phyloP scores from a whole-genome alignment of 345 rosid species.

The Psidium friedrichsthalianum region DNA sequence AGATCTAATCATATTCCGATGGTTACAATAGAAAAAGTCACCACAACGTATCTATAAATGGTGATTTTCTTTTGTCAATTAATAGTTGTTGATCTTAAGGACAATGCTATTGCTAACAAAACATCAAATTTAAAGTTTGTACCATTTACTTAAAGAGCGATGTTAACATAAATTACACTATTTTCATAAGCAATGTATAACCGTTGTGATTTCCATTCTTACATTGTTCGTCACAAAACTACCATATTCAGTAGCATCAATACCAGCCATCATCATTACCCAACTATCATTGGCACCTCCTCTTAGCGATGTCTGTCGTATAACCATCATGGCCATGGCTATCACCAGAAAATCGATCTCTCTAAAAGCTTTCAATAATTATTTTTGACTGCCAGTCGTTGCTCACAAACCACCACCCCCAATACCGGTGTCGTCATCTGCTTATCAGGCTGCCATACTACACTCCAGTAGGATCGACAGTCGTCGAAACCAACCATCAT shows the following conservation, averaged over 20 bases:
- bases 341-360: not conserved
- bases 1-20: not conserved
- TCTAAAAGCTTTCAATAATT: not conserved
- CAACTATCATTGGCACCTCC: not conserved
- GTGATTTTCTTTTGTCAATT: not conserved
- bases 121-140: not conserved
- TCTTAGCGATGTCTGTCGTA: not conserved
- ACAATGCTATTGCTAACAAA: not conserved
- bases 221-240: not conserved
- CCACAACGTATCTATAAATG: not conserved
- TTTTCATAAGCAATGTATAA: not conserved
- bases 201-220: not conserved
- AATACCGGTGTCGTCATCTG: not conserved
- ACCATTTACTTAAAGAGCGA: not conserved
- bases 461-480: not conserved
- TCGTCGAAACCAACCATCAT: not conserved
- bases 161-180: not conserved
- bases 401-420: not conserved
- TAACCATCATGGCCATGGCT: fast-evolving
- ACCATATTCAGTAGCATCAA: not conserved
- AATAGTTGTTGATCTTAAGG: not conserved
- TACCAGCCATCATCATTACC: not conserved
- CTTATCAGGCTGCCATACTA: fast-evolving
- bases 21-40: not conserved
- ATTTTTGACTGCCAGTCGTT: fast-evolving